Base-by-base conservation (phyloP, 805 yeast species). In the Ogataea populi-albae region DNA sequence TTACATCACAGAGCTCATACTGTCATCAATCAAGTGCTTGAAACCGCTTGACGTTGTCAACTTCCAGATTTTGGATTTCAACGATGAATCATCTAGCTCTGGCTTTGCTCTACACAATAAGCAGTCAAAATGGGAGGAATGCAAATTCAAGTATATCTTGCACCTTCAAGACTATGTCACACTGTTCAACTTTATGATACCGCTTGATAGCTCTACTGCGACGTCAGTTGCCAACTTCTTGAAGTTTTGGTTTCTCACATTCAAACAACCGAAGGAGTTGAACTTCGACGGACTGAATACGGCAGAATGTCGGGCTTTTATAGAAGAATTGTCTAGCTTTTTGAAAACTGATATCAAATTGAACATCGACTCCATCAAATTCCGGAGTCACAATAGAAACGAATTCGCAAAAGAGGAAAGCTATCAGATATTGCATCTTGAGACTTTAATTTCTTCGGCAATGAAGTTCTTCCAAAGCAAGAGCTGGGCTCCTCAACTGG, bases 111-210 rank as follows among this genome's bases (percentile, higher is more conserved):
- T 30, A 14, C 23, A 28, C 10, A 22, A 23, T 15, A 17, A 26
- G 5, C 20, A 22, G n/a, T 27, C 30, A 6, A 37, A 34, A 24
- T 39, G 47, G 46, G 41, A 37, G 23, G 49, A 43, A 27, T 30
- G 35, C n/a, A 25, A 32, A 17, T 49, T 35, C 31, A 28, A 37
- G 12, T 49, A 41, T 26, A 35, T 43, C 15, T 23, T 49, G 14
- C 52, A 47, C 29, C 11, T 49, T 3, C 52, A 47, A 28, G 54
- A 49, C 17, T 18, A 24, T 26, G 39, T 37, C 8, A 47, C 52
- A 3, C 21, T 29, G n/a, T 49, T 35, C 35, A 49, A 47, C 27
- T 49, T 49, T 20, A 12, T 49, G 34, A 11, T 41, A 3, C 54
- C 54, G 10, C 18, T 49, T 19, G 45, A 45, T 15, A 38, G 38